Conservation (phyloP, 2,329 filamentous ascomycete genomes). For the Colletotrichum kahawae region DNA sequence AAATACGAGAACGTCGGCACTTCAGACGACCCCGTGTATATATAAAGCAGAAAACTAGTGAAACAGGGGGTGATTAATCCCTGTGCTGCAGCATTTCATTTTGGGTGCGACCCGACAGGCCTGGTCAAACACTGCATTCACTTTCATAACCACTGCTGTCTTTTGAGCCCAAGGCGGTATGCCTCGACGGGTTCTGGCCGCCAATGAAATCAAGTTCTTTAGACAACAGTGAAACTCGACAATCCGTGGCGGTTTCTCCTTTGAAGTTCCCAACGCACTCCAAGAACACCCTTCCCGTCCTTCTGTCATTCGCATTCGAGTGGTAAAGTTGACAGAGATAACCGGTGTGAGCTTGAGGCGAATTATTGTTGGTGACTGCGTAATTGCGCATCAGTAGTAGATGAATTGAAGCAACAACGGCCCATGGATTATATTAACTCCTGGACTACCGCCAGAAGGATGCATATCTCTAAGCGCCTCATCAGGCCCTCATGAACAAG, state of each 20-base stretch:
- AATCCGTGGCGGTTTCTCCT: not conserved
- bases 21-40: not conserved
- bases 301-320: not conserved
- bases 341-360: not conserved
- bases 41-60: not conserved
- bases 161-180: not conserved
- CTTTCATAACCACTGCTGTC: not conserved
- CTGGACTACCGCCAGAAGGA: not conserved
- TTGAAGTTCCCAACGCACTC: not conserved
- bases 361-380: not conserved
- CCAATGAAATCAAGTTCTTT: not conserved
- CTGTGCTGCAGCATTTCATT: not conserved
- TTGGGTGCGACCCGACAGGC: not conserved
- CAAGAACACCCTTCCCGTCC: not conserved
- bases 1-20: not conserved
- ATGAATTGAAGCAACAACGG: not conserved
- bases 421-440: not conserved
- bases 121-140: not conserved
- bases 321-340: not conserved
- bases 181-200: not conserved
- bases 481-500: not conserved
- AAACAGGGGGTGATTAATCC: not conserved
- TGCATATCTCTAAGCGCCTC: not conserved
- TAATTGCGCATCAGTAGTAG: fast-evolving
- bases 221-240: not conserved